phyloP scores from a whole-genome alignment of 192 early-diverging fungal genomes.

The Backusella liffmaniae region DNA sequence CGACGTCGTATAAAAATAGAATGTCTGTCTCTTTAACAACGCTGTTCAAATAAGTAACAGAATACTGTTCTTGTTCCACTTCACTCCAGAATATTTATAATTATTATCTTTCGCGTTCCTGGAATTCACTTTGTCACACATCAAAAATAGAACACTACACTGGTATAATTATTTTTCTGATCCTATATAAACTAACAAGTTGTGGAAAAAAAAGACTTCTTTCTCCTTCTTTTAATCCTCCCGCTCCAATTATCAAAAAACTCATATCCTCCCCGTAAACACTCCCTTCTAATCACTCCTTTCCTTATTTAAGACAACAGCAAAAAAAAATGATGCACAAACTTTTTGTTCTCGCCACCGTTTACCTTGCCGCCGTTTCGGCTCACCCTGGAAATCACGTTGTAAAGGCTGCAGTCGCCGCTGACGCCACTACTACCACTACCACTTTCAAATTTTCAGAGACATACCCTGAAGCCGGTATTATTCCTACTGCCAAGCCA shows the following conservation, averaged over 20 bases:
- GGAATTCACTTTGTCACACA: conserved; percentile 5
- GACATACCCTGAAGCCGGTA: conserved; percentile 25
- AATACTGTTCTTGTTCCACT: neutral
- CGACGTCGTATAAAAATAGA: neutral
- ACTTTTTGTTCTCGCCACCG: conserved; percentile 15
- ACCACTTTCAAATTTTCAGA: conserved; percentile 24
- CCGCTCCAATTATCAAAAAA: neutral
- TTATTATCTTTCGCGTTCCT: conserved; percentile 1
- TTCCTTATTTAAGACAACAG: neutral
- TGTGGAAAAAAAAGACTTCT: neutral
- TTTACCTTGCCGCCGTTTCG: conserved; percentile 1
- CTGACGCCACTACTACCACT: neutral
- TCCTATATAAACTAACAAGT: neutral
- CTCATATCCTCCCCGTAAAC: neutral
- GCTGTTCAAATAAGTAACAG: neutral
- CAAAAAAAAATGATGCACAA: conserved; percentile 1
- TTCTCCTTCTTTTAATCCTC: neutral
- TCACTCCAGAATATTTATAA: conserved; percentile 3
- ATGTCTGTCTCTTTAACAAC: neutral
- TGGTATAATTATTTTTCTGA: neutral
- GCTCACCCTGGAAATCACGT: conserved; percentile 8
- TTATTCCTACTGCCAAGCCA: conserved; percentile 29
- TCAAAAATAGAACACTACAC: conserved; percentile 5
- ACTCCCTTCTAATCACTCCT: neutral
- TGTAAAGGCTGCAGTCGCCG: neutral